A percentile compares a stretch with the other conserved stretches of the same genome.
Evolutionary conservation across 1,284 basidiomycete genomes (phyloP).

Genomic region (Heliocybe sulcata): DNA sequence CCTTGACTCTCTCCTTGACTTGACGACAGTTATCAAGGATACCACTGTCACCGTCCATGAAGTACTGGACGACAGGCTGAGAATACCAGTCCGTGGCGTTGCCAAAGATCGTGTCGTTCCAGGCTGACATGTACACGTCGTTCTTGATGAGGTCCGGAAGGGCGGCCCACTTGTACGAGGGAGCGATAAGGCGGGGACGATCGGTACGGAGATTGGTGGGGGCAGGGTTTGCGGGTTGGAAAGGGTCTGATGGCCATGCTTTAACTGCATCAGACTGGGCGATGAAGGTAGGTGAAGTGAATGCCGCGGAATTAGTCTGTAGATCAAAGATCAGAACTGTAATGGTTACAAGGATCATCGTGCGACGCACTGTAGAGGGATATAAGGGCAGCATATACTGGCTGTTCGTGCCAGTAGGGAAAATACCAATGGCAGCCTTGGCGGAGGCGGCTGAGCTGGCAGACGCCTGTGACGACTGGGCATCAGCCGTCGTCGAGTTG

Average conservation of each 20-base stretch:
- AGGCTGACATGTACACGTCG: constrained; percentile 82
- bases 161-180: constrained; percentile 87
- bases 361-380: constrained; percentile 67
- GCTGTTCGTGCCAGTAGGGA: constrained; percentile 71
- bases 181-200: constrained; percentile 90
- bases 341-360: background rate
- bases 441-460: constrained; percentile 44
- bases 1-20: constrained; percentile 88
- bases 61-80: constrained; percentile 63
- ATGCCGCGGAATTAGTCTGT: constrained; percentile 77
- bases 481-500: constrained; percentile 14
- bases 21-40: constrained; percentile 90
- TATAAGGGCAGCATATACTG: constrained; percentile 80
- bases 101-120: constrained; percentile 89
- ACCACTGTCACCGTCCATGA: constrained; percentile 80
- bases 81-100: constrained; percentile 77
- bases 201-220: constrained; percentile 62
- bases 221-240: constrained; percentile 53
- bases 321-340: constrained; percentile 1
- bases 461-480: constrained; percentile 23
- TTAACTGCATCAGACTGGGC: constrained; percentile 38
- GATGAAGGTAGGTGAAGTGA: constrained; percentile 67
- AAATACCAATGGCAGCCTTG: constrained; percentile 55
- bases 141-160: constrained; percentile 74
- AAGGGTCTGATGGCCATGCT: constrained; percentile 75